Conservation (phyloP, 441 rosid genomes). For the Breynia disticha region DNA sequence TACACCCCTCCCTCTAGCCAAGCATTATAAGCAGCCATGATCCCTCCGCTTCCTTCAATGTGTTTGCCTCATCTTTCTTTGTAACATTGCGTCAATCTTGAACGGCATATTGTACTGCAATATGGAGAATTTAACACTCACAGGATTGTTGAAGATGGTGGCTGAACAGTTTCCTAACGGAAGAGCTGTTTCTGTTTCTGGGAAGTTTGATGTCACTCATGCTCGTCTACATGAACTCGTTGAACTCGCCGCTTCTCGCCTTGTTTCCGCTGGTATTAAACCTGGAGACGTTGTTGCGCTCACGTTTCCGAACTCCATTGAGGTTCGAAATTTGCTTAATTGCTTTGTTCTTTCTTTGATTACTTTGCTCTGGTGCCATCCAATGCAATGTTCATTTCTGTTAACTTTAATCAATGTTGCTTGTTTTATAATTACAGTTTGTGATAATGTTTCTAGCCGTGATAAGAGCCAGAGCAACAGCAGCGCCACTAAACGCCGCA, state of each 20-base stretch:
- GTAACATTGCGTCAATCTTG: too few species aligned
- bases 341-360: conserved; percentile 13
- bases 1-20: conserved; percentile 2
- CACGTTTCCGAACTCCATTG: conserved; percentile 61
- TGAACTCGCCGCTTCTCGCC: conserved; percentile 55
- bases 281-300: conserved; percentile 87
- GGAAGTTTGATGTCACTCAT: conserved; percentile 53
- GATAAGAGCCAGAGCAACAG: conserved; percentile 65
- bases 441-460: conserved; percentile 73
- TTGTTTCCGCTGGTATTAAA: conserved; percentile 42
- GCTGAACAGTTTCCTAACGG: conserved; percentile 42
- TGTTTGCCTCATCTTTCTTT: background rate
- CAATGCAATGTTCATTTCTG: too few species aligned
- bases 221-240: conserved; percentile 45
- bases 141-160: conserved; percentile 38
- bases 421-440: conserved; percentile 30
- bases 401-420: background rate
- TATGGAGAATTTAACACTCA: conserved; percentile 50
- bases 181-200: conserved; percentile 50
- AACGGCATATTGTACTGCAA: too few species aligned
- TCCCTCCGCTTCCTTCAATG: background rate
- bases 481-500: conserved; percentile 71
- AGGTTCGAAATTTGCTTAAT: conserved; percentile 27
- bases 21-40: background rate
- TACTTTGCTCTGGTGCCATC: too few species aligned